Base-by-base conservation (phyloP, 148 eudicot genomes). In the Dianthus caryophyllus region DNA sequence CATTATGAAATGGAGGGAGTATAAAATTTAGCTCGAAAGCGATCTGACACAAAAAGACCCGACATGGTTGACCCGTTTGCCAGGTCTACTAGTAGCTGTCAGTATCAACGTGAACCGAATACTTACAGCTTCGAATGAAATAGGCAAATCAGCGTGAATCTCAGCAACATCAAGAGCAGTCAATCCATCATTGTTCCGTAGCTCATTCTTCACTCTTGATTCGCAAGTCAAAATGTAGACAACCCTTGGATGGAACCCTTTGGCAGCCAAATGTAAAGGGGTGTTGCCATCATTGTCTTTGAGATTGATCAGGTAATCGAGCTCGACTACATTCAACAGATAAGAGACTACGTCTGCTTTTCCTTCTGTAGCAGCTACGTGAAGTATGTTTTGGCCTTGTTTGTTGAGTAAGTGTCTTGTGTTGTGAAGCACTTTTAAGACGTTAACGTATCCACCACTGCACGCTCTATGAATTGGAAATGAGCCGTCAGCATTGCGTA, bases 181-280 rank as follows among this genome's bases (percentile, higher is more conserved):
- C 49, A 68, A 53, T 8, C 69, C 73, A 9, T 75, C 53, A 2
- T 62, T 75, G 63, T 75, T 75, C 25, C 8, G 30, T 36, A 68
- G 8, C 6, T 15, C 55, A 10, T 14, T 18, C 48, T 51, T 62
- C 21, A 38, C 38, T 61, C 65, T 65, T 13, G 36, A 31, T 0
- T 65, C 54, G 5, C 56, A 9, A 2, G 75, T 57, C 79, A 76
- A 27, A 56, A 25, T 31, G 21, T 46, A 48, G 22, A 76, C 74
- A 0, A 65, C 75, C 66, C 57, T 66, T 0, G 75, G 71, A 31
- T 70, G 71, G 25, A 54, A 52, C 10, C 33, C 53, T 54, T 11
- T 50, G n/a, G 75, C 38, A 15, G 79, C 79, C 51, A 76, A 76
- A 59, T 76, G 79, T 43, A 70, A 60, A 13, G 79, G 67, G 25